Evolutionary conservation across 176 grass and related monocot genomes (phyloP).

Genomic region (Hsuehochloa calcarea): DNA sequence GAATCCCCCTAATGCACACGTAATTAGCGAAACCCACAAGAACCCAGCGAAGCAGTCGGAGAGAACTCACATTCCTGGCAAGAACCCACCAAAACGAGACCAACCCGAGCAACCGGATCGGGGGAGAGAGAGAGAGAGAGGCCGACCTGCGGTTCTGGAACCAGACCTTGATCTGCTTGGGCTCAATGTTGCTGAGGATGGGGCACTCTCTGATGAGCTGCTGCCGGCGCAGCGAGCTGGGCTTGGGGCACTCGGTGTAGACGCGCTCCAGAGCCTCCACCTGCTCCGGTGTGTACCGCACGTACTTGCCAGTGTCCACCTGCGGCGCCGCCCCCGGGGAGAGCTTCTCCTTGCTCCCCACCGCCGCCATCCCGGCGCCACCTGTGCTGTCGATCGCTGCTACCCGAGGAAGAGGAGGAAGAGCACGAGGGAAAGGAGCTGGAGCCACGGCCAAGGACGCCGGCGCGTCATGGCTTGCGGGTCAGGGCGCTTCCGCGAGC

Average conservation of each 20-base stretch:
- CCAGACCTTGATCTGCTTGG: constrained; percentile 99
- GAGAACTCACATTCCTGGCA: neutral
- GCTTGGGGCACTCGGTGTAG: constrained; percentile 96
- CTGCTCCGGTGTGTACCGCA: constrained; percentile 96
- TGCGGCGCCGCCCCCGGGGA: constrained; percentile 44
- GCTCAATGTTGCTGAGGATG: constrained; percentile 92
- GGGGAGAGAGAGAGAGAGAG: neutral
- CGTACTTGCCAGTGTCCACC: constrained; percentile 93
- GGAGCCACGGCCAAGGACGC: neutral
- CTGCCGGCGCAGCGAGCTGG: constrained; percentile 78
- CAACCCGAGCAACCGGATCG: neutral
- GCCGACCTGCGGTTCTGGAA: constrained; percentile 94
- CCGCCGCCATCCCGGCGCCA: constrained; percentile 56
- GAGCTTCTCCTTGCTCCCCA: constrained; percentile 37
- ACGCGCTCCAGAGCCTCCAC: constrained; percentile 98
- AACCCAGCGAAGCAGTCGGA: neutral
- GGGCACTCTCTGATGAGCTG: constrained; percentile 92
- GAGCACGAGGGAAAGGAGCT: neutral
- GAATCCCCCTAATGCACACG: neutral
- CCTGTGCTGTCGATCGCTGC: neutral
- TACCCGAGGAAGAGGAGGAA: neutral
- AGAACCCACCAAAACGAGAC: neutral
- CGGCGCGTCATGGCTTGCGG: constrained; percentile 35
- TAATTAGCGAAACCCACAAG: neutral
- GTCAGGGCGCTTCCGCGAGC: neutral